Percentiles rank a stretch among this genome's conserved stretches.
These are phyloP conservation scores for Diaporthe caulivora DNA, from an alignment of 2,329 filamentous ascomycete species.

Conservation along the genomic window DNA sequence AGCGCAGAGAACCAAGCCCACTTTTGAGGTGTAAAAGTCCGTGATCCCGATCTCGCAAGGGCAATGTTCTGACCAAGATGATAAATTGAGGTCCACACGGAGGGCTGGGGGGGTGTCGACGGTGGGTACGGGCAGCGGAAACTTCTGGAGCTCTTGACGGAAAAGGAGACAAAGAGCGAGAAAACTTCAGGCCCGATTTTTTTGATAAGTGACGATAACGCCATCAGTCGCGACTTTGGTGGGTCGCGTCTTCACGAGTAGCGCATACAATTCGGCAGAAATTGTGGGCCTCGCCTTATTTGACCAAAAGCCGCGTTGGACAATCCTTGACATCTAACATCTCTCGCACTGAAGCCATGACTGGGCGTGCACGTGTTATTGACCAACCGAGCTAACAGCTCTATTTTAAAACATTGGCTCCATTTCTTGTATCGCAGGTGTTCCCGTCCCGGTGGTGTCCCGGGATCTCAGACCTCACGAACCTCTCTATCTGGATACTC, in stretches of 20 bases:
- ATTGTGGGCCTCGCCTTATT: constrained; percentile 4
- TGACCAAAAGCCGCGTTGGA: constrained; percentile 7
- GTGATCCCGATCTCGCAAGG: constrained; percentile 28
- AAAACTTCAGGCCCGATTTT: constrained; percentile 14
- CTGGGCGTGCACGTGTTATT: background rate
- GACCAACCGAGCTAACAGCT: background rate
- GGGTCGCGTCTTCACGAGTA: constrained; percentile 13
- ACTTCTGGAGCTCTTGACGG: constrained; percentile 19
- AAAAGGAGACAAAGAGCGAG: constrained; percentile 19
- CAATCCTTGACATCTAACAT: constrained; percentile 11
- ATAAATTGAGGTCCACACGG: background rate
- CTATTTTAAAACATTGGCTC: background rate
- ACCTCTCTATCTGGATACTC: background rate
- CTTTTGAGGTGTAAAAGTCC: constrained; percentile 23
- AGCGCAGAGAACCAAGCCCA: constrained; percentile 30
- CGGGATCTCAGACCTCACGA: background rate
- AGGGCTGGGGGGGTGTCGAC: background rate
- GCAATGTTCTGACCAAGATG: constrained; percentile 2
- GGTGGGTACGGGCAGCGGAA: constrained; percentile 17
- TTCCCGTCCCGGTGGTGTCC: constrained; percentile 4
- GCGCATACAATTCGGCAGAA: background rate
- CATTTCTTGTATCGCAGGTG: constrained; percentile 11
- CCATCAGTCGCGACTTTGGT: constrained; percentile 21
- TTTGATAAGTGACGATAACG: constrained; percentile 29
- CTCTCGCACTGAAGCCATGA: background rate